Base-by-base conservation (phyloP, 345 rosid genomes). In the Citrus trifoliata region DNA sequence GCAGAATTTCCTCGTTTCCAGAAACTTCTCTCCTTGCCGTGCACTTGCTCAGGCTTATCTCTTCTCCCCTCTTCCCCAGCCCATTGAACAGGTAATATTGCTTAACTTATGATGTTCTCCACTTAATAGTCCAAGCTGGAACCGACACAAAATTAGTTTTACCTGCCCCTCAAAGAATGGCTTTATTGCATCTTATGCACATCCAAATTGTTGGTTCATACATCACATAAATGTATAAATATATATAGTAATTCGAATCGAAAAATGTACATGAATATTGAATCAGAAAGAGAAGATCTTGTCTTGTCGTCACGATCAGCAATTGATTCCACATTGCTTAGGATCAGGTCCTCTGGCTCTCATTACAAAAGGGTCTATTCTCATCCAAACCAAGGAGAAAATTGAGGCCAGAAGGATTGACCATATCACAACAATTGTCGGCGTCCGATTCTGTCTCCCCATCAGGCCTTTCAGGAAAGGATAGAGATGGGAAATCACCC, bases 391-490 rank as follows among this genome's bases (percentile, higher is more conserved):
- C 92, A 96, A 86, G 76, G 98, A 96, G 89, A 96, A 94, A 86
- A 94, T 89, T 12, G 99, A 96, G 35, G 98, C 97, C 84, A 96
- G 80, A 56, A 94, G 93, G 67, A 94, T 87, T 9, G 97, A 96
- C 99, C 97, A 96, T 62, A 96, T 94, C 51, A 94, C 93, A 61
- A 93, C 97, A 79, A 96, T 94, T 48, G 98, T 96, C 4, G 97
- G 99, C 16, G 97, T 94, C 79, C 98, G 82, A 87, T 94, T 96
- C 85, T 96, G 98, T 71, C 91, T 83, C 72, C 97, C 99, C 99
- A 94, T 96, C 63, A 96, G 88, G 83, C 98, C 98, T 87, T 96
- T 94, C 30, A 94, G 94, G 98, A 96, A 96, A 10, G 97, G 98
- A 85, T 94, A 96, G 86, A 96, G 97, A 87, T 93, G 98, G 77